Base-by-base conservation (phyloP, 331 rosid species). In the Arachis monticola region DNA sequence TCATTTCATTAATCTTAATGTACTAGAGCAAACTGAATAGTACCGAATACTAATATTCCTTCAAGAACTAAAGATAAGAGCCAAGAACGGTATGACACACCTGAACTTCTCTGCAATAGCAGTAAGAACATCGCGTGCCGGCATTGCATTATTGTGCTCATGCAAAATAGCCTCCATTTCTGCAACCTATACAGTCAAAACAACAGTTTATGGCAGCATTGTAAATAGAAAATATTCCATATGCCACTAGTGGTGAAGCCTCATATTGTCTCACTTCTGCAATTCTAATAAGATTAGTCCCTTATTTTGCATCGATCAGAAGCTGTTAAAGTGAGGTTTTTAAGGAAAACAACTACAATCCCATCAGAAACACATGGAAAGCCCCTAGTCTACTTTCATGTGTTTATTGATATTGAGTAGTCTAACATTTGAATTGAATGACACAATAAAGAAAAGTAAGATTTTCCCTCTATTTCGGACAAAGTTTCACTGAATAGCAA, bases 81-180 rank as follows among this genome's bases (percentile, higher is more conserved):
- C 22, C 22, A 13, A 59, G 67, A 51, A 77, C 60, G 71, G 12
- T 0, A 74, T 12, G 27, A 70, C 81, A 48, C 75, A 95, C 99
- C 98, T 95, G 89, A 95, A 95, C 92, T 90, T 95, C 12, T 92
- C 97, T 1, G 98, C 97, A 84, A 95, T 89, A 69, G 72, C 82
- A 17, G 78, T 60, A 46, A 95, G 93, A 82, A 92, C 82, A 59
- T 95, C 99, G 4, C 93, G 92, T n/a, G 90, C 76, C 35, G 97
- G 99, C 97, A 92, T 90, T 13, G 96, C 80, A 74, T 92, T 90
- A 66, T 90, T 84, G 82, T 92, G 96, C 64, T 81, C 92, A 45
- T 91, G 90, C 83, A 95, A 79, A 81, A 95, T 89, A 77, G 82
- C 81, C 61, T 95, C 99, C 99, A 95, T 95, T 87, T 92, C 99